These are phyloP conservation scores for Neurospora sp. DNA, from an alignment of 495 filamentous ascomycete species.

Conservation along the genomic window DNA sequence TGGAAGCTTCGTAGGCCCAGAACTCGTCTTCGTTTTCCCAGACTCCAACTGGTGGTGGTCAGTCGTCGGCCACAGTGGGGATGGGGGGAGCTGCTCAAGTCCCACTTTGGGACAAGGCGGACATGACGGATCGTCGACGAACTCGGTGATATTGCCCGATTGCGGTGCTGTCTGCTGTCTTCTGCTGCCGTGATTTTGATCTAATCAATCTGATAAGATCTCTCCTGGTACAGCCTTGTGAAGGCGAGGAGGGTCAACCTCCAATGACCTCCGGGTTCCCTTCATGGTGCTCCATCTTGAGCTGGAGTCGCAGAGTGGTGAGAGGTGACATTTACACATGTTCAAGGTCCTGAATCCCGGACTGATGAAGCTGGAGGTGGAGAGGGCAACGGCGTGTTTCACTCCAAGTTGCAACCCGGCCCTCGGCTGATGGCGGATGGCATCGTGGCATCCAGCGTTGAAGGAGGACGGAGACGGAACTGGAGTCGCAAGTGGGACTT, in stretches of 20 bases:
- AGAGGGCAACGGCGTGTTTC: too few relatives aligned
- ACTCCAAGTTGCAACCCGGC: not conserved
- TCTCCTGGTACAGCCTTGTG: not conserved
- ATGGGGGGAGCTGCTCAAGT: not conserved
- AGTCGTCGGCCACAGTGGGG: not conserved
- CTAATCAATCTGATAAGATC: not conserved
- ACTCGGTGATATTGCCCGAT: not conserved
- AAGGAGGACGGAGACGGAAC: not conserved
- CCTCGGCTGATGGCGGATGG: slow-evolving; percentile 1
- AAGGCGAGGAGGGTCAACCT: not conserved
- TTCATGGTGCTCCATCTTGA: not conserved
- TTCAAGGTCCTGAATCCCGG: not conserved
- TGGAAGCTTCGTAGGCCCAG: not conserved
- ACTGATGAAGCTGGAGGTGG: not conserved
- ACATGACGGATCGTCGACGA: not conserved
- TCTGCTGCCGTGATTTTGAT: not conserved
- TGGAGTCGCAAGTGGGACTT: not conserved
- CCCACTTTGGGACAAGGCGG: not conserved
- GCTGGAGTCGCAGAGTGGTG: not conserved
- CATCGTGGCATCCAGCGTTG: not conserved
- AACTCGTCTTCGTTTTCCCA: not conserved
- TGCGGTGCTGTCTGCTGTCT: not conserved
- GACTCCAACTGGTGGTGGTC: not conserved
- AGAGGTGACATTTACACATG: not conserved
- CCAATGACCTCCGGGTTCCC: not conserved